Conservation (phyloP, 805 yeast species). For the Suhomyces vadensis region DNA sequence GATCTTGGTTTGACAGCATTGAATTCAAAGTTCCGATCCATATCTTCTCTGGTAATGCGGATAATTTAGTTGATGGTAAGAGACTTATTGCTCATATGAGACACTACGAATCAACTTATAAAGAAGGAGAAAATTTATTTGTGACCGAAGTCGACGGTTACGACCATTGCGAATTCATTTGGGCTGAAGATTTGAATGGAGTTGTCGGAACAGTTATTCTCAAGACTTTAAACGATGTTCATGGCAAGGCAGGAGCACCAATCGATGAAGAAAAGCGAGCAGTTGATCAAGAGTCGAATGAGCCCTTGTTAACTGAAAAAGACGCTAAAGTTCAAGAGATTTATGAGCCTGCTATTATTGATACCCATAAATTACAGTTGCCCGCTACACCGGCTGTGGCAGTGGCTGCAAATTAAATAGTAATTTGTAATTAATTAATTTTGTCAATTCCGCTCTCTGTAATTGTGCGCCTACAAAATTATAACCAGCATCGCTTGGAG, state of each 20-base stretch:
- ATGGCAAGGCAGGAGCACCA: background rate
- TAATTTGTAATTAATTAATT: too few species aligned
- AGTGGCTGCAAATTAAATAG: background rate
- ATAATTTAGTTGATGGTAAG: conserved; percentile 75
- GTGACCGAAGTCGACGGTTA: conserved; percentile 57
- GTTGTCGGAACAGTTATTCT: conserved; percentile 53
- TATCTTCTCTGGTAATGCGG: conserved; percentile 70
- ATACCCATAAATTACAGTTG: background rate
- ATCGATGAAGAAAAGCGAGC: background rate
- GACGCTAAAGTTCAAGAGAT: too few species aligned
- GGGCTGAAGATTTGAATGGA: conserved; percentile 80
- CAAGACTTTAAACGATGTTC: background rate
- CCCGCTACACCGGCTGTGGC: background rate
- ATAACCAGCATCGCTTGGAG: background rate
- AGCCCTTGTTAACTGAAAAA: too few species aligned
- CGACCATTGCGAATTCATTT: conserved; percentile 86
- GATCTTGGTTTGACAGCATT: conserved; percentile 52
- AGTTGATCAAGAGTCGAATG: too few species aligned
- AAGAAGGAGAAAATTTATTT: conserved; percentile 35
- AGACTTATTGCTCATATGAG: conserved; percentile 64
- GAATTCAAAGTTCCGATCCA: conserved; percentile 52
- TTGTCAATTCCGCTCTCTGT: too few species aligned
- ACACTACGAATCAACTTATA: conserved; percentile 52
- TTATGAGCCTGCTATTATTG: too few species aligned
- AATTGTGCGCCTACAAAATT: background rate